Evolutionary conservation across 176 grass and related monocot genomes (phyloP), one percentile per base, ranked within the genome.

Genomic region (Eragrostis curvula): DNA sequence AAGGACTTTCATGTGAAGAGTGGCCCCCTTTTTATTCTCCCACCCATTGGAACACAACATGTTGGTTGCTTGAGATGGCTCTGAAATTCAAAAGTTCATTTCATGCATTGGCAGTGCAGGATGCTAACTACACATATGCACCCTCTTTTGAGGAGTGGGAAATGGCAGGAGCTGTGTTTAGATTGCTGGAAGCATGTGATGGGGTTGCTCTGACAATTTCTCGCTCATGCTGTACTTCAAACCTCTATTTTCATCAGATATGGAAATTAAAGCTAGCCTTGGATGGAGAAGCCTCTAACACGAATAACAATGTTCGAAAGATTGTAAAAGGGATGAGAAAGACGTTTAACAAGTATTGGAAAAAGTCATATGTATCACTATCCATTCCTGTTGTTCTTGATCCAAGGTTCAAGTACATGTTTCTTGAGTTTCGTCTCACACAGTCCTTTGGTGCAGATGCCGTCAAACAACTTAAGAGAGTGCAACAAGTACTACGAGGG

Each of bases 201-300:
- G 47, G 68, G 3, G 63, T 63, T 15, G 68, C 63, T 40, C 10
- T 10, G 29, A 12, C 48, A 24, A 64, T 68, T 41, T 68, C 48
- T 1, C 8, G 48, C n/a, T 80, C n/a, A 27, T 55, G 50, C 3
- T 11, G 7, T 10, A 68, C 63, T 0, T 68, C 77, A 39, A 79
- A 79, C 20, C 20, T 79, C 3, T 79, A 79, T 20, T 79, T 79
- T 10, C 62, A 79, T 67, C 61, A 23, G 62, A 66, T 79, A 36
- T 67, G 61, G 77, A 79, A 79, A 67, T 14, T 79, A 28, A 79
- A 17, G 60, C 9, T 36, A n/a, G 25, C 42, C 9, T 60, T 81
- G 40, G 14, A 60, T 21, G 28, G 28, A 17, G 50, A 81, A 71
- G 10, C 40, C 13, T 81, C 66, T 41, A n/a, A 42, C 15, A 9